Evolutionary conservation across 176 grass and related monocot species (phyloP).

Genomic region (Ensete ventricosum): DNA sequence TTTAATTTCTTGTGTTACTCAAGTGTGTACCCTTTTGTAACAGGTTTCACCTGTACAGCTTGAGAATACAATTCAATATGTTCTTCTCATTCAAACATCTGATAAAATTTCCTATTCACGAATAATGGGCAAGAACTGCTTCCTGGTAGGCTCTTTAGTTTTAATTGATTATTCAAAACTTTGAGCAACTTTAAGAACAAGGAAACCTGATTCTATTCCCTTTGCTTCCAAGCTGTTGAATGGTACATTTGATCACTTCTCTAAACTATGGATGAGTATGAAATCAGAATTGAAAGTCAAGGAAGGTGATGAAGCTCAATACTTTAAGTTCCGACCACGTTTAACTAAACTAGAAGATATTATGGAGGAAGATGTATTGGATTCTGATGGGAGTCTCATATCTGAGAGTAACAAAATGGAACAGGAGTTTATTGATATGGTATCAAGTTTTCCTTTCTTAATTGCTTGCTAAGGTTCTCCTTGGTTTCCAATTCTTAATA

Average conservation of each 20-base stretch:
- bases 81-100: slow-evolving; percentile 44
- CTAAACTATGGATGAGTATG: slow-evolving; percentile 69
- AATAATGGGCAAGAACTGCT: slow-evolving; percentile 55
- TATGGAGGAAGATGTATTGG: slow-evolving; percentile 47
- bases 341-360: slow-evolving; percentile 57
- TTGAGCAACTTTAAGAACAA: slow-evolving; percentile 1
- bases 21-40: slow-evolving; percentile 11
- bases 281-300: slow-evolving; percentile 65
- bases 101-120: slow-evolving; percentile 39
- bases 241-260: slow-evolving; percentile 63
- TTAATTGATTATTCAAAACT: slow-evolving; percentile 14
- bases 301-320: slow-evolving; percentile 47
- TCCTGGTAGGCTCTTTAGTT: slow-evolving; percentile 48
- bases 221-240: slow-evolving; percentile 47
- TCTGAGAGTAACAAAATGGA: slow-evolving; percentile 55
- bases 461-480: slow-evolving; percentile 10
- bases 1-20: not conserved
- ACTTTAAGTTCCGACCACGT: slow-evolving; percentile 70
- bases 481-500: slow-evolving; percentile 8
- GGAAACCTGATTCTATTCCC: slow-evolving; percentile 10
- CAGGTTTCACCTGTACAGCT: slow-evolving; percentile 50
- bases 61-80: slow-evolving; percentile 47
- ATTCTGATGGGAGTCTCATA: slow-evolving; percentile 28
- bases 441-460: slow-evolving; percentile 20
- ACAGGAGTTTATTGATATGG: slow-evolving; percentile 47